Base-by-base conservation (phyloP, 768 basidiomycete species). In the Boletus subparvulus region DNA sequence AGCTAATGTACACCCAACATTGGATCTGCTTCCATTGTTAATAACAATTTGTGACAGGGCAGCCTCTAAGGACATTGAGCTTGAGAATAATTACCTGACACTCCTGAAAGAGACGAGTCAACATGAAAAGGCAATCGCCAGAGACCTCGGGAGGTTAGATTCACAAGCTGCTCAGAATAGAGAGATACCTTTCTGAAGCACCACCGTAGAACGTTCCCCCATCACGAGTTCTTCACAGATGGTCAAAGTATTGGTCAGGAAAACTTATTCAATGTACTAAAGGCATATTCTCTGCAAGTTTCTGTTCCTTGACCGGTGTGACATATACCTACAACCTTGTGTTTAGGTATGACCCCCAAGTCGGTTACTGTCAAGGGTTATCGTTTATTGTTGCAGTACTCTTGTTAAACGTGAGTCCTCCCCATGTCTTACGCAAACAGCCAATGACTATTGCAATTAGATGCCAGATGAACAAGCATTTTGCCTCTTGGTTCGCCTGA, bases 381-480 rank as follows among this genome's bases (percentile, higher is more conserved):
- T 94, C 95, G 3, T 99, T 99, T 69, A 87, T 99, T 48, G 97
- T 94, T 5, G 97, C 97, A 1, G 90, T 96, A 41, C 74, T 99
- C 24, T 74, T 99, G 26, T 78, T 99, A 45, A 96, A 98, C 68
- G 96, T 95, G 75, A 65, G 83, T 65, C 35, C 46, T 19, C 16
- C 12, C 14, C 40, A 41, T 28, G 17, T 47, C 16, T n/a, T 26
- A 11, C 2, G 12, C 44, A 50, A 47, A 24, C 21, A 41, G 3
- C 26, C 14, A 17, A 30, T 5, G 3, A 53, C 16, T n/a, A 41
- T 33, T 45, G 19, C 24, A 28, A 37, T 16, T 58, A 98, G 96
- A 99, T 99, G 97, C 97, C 97, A 24, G 97, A 98, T 60, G 97
- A 99, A 75, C 96, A 98, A 74, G 96, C 96, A 0, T 99, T 99